phyloP scores from a whole-genome alignment of 2,329 filamentous ascomycete species.

The Mycosphaerelloides madeirae region DNA sequence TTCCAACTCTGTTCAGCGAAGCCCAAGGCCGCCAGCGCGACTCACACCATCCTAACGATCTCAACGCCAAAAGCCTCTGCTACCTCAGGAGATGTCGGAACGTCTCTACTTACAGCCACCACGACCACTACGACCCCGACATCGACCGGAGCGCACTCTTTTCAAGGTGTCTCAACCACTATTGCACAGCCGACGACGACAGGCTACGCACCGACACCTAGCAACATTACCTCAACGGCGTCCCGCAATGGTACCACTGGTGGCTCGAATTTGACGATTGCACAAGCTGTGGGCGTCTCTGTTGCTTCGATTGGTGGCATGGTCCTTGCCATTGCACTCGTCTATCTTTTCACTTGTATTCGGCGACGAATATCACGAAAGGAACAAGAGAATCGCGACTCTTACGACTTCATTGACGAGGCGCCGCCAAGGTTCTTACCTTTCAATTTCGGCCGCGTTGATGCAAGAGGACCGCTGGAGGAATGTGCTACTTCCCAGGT shows the following conservation, averaged over 20 bases:
- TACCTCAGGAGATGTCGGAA: conserved; percentile 1
- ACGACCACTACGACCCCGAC: background rate
- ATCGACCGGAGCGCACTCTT: background rate
- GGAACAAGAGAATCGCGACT: conserved; percentile 16
- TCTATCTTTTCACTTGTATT: conserved; percentile 20
- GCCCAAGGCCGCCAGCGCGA: conserved; percentile 21
- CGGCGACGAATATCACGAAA: conserved; percentile 17
- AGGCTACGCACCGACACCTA: background rate
- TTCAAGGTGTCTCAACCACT: background rate
- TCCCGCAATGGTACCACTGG: background rate
- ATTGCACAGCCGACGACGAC: background rate
- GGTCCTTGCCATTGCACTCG: conserved; percentile 19
- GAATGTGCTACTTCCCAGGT: conserved; percentile 6
- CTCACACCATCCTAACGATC: conserved; percentile 20
- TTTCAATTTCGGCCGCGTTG: conserved; percentile 15
- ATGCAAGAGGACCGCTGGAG: conserved; percentile 13
- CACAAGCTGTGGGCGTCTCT: conserved; percentile 31
- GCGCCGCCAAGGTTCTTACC: conserved; percentile 24
- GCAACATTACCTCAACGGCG: background rate
- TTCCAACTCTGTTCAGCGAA: conserved; percentile 28
- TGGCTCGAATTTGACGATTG: conserved; percentile 21
- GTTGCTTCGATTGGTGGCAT: conserved; percentile 29
- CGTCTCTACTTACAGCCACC: background rate
- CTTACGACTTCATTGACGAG: conserved; percentile 34
- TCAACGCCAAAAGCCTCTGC: background rate